These are phyloP conservation scores for Xylaria sp. DNA, from an alignment of 2,329 filamentous ascomycete species.

Conservation along the genomic window DNA sequence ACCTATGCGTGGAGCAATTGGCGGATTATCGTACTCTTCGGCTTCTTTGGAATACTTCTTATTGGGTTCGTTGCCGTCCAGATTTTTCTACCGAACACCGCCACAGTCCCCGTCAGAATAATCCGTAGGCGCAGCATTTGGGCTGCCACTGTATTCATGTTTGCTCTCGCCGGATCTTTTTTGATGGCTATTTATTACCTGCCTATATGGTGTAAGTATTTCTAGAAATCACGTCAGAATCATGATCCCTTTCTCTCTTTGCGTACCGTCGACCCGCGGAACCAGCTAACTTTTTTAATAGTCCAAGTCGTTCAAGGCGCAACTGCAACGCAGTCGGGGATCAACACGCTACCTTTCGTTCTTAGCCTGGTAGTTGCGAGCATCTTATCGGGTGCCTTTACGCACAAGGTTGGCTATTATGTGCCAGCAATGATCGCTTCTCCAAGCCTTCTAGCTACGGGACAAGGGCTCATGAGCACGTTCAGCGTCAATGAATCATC, in stretches of 20 bases:
- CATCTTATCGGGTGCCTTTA: slow-evolving; percentile 53
- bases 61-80: slow-evolving; percentile 58
- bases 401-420: slow-evolving; percentile 64
- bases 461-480: slow-evolving; percentile 63
- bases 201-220: slow-evolving; percentile 55
- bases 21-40: slow-evolving; percentile 60
- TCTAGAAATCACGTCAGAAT: neutral
- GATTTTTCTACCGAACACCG: slow-evolving; percentile 58
- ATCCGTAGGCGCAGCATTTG: slow-evolving; percentile 62
- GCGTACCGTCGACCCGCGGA: neutral
- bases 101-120: slow-evolving; percentile 61
- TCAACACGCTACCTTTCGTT: slow-evolving; percentile 63
- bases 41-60: slow-evolving; percentile 54
- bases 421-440: slow-evolving; percentile 60
- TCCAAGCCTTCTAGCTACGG: slow-evolving; percentile 56
- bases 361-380: slow-evolving; percentile 60
- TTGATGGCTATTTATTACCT: slow-evolving; percentile 60
- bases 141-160: slow-evolving; percentile 46
- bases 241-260: neutral
- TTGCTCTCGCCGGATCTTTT: slow-evolving; percentile 49
- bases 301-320: slow-evolving; percentile 62
- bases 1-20: slow-evolving; percentile 56
- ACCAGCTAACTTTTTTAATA: slow-evolving; percentile 30
- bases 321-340: slow-evolving; percentile 58
- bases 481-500: slow-evolving; percentile 53